Evolutionary conservation across 495 filamentous ascomycete species (phyloP), one percentile per base, ranked within the genome.

Genomic region (Xylaria longipes): DNA sequence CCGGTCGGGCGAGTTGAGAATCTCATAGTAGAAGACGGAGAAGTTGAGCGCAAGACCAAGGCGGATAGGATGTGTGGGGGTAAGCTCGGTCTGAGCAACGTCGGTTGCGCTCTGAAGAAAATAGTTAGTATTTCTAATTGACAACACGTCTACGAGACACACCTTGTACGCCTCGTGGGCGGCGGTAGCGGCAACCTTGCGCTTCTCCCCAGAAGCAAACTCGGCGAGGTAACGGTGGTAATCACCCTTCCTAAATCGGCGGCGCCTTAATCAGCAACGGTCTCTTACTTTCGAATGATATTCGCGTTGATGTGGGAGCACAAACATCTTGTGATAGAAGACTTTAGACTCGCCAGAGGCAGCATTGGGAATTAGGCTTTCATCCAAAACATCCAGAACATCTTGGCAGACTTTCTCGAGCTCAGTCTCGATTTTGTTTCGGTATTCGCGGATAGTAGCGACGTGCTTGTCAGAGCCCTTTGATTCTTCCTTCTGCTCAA

Each of bases 11-110:
- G 96, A 97, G 91, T 98, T 99, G 76, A 99, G 88, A 82, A 99
- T 99, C 89, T 99, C 96, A 82, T 99, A 99, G 91, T 99, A 99
- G 88, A 99, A 99, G 75, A 99, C 96, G 50, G 97, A 98, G 91
- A 99, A 99, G 89, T 99, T 99, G 74, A 99, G 90, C 72, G 96
- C 96, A 74, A 99, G 93, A 80, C 96, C 96, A 72, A 99, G 94
- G 76, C 96, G 96, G 84, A 98, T 99, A 72, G 96, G 96, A 88
- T 99, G 96, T 73, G 96, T 99, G 45, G 96, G 96, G 64, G 97
- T 97, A 72, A 99, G 91, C 82, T 98, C 96, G 73, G 93, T 97
- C 85, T 97, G 92, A 71, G 96, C 96, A 78, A 99, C 97, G 77
- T 98, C 97, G 87, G 96, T 99, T 76, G 96, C 96, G 85, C 93